phyloP scores from a whole-genome alignment of 2,329 filamentous ascomycete genomes.

The Venturia nashicola region DNA sequence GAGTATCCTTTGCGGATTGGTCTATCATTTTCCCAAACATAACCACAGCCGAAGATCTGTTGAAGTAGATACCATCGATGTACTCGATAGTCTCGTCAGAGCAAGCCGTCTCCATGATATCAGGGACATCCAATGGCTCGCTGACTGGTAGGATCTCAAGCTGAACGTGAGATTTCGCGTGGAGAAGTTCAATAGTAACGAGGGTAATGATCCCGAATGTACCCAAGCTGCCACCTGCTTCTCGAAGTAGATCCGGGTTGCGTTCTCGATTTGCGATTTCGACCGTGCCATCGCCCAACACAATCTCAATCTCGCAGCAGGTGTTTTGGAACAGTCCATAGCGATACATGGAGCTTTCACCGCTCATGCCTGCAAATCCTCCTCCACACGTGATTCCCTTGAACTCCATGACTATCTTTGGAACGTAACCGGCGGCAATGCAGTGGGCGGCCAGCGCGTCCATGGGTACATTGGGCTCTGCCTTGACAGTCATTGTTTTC shows the following conservation, averaged over 20 bases:
- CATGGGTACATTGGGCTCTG: conserved; percentile 61
- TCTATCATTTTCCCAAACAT: background rate
- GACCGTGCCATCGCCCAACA: conserved; percentile 37
- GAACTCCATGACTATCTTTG: conserved; percentile 59
- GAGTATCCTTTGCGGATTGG: background rate
- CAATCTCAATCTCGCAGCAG: conserved; percentile 52
- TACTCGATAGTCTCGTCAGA: conserved; percentile 15
- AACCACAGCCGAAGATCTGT: conserved; percentile 28
- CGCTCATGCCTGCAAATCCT: conserved; percentile 54
- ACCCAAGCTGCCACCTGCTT: conserved; percentile 52
- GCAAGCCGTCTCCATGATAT: conserved; percentile 13
- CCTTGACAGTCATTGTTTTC: conserved; percentile 42
- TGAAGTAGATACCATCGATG: conserved; percentile 30
- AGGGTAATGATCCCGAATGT: conserved; percentile 38
- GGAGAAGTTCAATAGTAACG: background rate
- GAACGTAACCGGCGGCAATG: conserved; percentile 42
- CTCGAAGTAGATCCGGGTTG: conserved; percentile 49
- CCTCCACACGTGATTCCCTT: conserved; percentile 59
- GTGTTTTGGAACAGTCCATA: conserved; percentile 54
- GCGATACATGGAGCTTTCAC: conserved; percentile 57
- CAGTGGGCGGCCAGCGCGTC: conserved; percentile 48
- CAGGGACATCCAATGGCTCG: background rate
- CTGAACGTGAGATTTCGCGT: conserved; percentile 18
- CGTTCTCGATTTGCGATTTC: conserved; percentile 44
- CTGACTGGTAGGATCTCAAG: conserved; percentile 29